Base-by-base conservation (phyloP, 768 basidiomycete genomes). In the Hericium coralloides region DNA sequence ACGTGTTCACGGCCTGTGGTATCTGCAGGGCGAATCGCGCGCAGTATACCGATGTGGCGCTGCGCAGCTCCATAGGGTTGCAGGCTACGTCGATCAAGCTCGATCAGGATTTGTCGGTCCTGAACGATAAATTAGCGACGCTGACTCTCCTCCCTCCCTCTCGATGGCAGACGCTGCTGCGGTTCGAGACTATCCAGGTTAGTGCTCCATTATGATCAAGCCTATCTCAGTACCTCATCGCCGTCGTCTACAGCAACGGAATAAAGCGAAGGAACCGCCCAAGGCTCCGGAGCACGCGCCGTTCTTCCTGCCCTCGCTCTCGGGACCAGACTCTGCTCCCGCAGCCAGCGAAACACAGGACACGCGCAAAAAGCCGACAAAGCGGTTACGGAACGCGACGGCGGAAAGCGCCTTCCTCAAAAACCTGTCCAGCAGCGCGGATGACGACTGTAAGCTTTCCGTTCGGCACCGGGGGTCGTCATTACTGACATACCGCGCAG, bases 121-220 rank as follows among this genome's bases (percentile, higher is more conserved):
- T 98, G 6, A 86, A 88, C 55, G 90, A 86, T 52, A 92, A 93
- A 17, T 80, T 99, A n/a, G 80, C 98, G 52, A 98, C 97, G 1
- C 74, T 99, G 18, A 95, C 95, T 6, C 76, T 95, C 22, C 77
- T 98, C 41, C 97, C 97, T 15, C 85, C 95, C 39, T 85, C 92
- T 14, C 79, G 89, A 64, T 99, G 97, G 97, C 93, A 97, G 70
- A 95, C 97, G 0, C 73, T 99, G n/a, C 77, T 99, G 57, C 97
- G 97, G 66, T 77, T 99, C 17, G 97, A 98, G 63, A 85, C 92
- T 31, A 98, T 98, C 59, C 86, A 91, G 69, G 92, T 89, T 62
- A 39, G 79, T 70, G 4, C 10, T 50, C 3, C 4, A 14, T 14
- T 26, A 31, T 22, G 18, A 38, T 26, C 26, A 36, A 9, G 17